These are phyloP conservation scores for Phytophthora quininea DNA, from an alignment of 352 stramenopile species.

Conservation along the genomic window DNA sequence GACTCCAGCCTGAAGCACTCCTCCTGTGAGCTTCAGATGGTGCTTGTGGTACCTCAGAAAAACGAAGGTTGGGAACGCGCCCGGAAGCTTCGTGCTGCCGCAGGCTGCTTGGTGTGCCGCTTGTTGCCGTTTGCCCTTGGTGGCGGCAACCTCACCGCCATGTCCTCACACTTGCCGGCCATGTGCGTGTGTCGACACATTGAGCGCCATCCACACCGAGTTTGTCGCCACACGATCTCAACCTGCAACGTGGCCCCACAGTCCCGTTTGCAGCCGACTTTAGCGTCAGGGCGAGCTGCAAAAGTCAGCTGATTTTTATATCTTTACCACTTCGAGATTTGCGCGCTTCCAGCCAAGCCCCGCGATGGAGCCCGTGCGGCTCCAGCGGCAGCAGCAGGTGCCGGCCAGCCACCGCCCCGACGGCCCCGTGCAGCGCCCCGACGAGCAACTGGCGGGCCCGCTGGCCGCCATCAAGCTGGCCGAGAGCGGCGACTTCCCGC, in stretches of 20 bases:
- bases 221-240: too few relatives aligned
- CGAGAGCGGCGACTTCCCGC: constrained; percentile 51
- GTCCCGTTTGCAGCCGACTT: neutral
- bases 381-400: constrained; percentile 35
- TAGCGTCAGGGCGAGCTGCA: neutral
- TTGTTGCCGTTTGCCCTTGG: too few relatives aligned
- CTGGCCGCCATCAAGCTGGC: constrained; percentile 45
- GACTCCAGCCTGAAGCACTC: neutral
- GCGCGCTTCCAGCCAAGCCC: constrained; percentile 11
- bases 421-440: neutral
- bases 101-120: neutral
- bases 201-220: neutral
- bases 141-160: too few relatives aligned
- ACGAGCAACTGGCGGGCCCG: constrained; percentile 25
- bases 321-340: constrained; percentile 30
- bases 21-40: neutral
- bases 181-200: neutral
- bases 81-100: neutral
- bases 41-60: neutral
- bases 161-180: neutral
- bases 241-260: too few relatives aligned
- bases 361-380: constrained; percentile 33
- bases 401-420: constrained; percentile 17
- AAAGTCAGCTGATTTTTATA: neutral
- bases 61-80: neutral